These are phyloP conservation scores for Talaromyces thailandensis DNA, from an alignment of 495 filamentous ascomycete genomes.

Conservation along the genomic window DNA sequence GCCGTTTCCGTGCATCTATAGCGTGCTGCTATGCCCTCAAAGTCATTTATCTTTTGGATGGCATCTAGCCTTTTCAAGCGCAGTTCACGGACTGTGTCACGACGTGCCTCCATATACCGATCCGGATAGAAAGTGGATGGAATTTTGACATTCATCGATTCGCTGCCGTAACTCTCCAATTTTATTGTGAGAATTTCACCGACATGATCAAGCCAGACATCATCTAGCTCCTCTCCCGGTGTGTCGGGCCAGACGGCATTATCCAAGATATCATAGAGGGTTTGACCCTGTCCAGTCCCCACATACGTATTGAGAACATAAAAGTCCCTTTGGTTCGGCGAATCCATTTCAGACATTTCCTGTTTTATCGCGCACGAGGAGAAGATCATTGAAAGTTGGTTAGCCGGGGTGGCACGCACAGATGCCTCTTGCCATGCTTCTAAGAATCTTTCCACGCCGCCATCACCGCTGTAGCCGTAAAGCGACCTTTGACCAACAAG, in stretches of 20 bases:
- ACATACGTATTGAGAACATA: slow-evolving; percentile 29
- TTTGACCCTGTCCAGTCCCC: slow-evolving; percentile 36
- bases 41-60: slow-evolving; percentile 26
- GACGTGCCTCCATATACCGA: slow-evolving; percentile 58
- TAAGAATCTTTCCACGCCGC: slow-evolving; percentile 23
- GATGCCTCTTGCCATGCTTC: slow-evolving; percentile 37
- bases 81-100: slow-evolving; percentile 43
- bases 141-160: slow-evolving; percentile 51
- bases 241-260: slow-evolving; percentile 52
- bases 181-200: slow-evolving; percentile 62
- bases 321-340: slow-evolving; percentile 30
- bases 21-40: slow-evolving; percentile 28
- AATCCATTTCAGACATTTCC: slow-evolving; percentile 20
- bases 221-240: slow-evolving; percentile 39
- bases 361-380: slow-evolving; percentile 31
- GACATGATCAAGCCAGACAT: slow-evolving; percentile 44
- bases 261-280: slow-evolving; percentile 69
- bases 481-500: slow-evolving; percentile 39
- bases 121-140: slow-evolving; percentile 69
- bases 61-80: slow-evolving; percentile 28
- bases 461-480: slow-evolving; percentile 22
- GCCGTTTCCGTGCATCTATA: slow-evolving; percentile 19
- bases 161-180: slow-evolving; percentile 38
- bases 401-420: slow-evolving; percentile 27
- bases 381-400: slow-evolving; percentile 29